Conservation (phyloP, 2,329 filamentous ascomycete genomes). For the Emmonsiellopsis sp. region DNA sequence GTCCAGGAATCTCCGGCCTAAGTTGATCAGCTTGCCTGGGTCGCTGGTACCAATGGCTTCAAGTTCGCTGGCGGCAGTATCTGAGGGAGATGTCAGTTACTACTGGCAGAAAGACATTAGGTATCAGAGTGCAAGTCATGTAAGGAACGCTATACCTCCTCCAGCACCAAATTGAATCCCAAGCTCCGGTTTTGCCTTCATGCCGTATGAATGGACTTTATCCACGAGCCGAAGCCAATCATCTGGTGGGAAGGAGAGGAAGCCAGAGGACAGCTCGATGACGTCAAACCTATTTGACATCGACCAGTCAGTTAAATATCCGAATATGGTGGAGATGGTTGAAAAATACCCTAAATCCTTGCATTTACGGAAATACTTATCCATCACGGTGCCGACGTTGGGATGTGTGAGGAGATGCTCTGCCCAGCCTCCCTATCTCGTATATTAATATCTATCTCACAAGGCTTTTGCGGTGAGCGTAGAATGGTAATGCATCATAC, state of each 20-base stretch:
- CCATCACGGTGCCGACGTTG: conserved; percentile 36
- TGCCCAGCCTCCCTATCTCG: conserved; percentile 43
- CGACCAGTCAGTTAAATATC: no score
- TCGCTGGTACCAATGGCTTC: conserved; percentile 42
- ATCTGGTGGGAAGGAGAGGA: conserved; percentile 45
- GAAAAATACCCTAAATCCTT: conserved; percentile 37
- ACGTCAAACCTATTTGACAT: conserved; percentile 45
- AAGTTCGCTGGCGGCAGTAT: conserved; percentile 40
- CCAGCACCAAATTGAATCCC: conserved; percentile 51
- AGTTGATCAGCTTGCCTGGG: conserved; percentile 40
- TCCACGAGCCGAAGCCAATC: conserved; percentile 47
- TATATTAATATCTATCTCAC: background rate
- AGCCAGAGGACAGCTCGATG: conserved; percentile 45
- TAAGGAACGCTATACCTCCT: conserved; percentile 23
- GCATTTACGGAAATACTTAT: conserved; percentile 44
- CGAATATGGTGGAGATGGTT: background rate
- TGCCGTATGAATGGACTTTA: conserved; percentile 37
- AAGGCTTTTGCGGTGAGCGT: background rate
- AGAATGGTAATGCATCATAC: conserved; percentile 19
- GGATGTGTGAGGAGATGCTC: conserved; percentile 45
- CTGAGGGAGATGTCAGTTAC: conserved; percentile 13
- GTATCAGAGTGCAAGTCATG: no score
- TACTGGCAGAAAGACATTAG: background rate
- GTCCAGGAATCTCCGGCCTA: conserved; percentile 43
- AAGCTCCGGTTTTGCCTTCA: conserved; percentile 47